A percentile compares a stretch with the other conserved stretches of the same genome.
phyloP scores from a whole-genome alignment of 1,284 basidiomycete genomes.

The Ceraceosorus guamensis region DNA sequence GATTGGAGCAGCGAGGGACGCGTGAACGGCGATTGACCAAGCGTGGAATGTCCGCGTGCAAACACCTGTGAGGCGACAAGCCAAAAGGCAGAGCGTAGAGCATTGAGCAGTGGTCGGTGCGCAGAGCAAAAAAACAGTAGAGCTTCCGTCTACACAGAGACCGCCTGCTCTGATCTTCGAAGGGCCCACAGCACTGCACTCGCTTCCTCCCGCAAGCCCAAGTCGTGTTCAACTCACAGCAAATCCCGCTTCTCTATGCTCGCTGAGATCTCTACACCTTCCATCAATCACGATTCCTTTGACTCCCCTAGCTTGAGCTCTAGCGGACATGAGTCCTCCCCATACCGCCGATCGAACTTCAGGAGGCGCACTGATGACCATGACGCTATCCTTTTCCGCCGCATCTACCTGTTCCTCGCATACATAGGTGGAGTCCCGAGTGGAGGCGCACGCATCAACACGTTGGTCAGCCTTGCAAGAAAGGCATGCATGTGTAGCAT shows the following conservation, averaged over 20 bases:
- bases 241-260: constrained; percentile 64
- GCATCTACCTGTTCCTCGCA: constrained; percentile 59
- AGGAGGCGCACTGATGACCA: constrained; percentile 70
- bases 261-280: constrained; percentile 70
- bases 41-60: constrained; percentile 70
- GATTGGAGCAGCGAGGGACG: constrained; percentile 71
- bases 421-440: neutral
- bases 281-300: constrained; percentile 70
- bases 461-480: too few relatives aligned
- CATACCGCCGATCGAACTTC: constrained; percentile 74
- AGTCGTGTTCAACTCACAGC: constrained; percentile 7
- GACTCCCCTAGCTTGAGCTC: constrained; percentile 64
- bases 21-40: constrained; percentile 82
- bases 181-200: neutral
- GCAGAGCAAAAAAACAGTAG: too few relatives aligned
- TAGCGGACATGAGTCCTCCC: constrained; percentile 84
- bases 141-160: neutral
- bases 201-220: neutral
- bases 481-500: too few relatives aligned
- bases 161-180: neutral
- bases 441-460: too few relatives aligned
- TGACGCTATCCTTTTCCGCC: constrained; percentile 60
- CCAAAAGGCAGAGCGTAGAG: neutral
- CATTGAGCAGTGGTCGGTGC: too few relatives aligned
- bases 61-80: constrained; percentile 39